Conservation (phyloP, 257 asterid species). For the Fraxinus anomala region DNA sequence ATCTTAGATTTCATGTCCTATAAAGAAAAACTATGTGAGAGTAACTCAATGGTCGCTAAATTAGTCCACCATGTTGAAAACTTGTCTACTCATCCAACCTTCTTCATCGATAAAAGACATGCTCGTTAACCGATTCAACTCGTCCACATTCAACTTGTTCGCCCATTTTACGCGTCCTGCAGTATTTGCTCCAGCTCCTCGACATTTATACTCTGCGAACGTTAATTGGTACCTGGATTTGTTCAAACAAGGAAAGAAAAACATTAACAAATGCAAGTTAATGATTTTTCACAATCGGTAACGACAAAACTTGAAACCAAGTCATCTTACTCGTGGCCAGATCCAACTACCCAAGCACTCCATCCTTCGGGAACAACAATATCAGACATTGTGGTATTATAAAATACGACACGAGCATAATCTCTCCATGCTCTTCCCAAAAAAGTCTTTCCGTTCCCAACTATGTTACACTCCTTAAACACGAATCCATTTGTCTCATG, state of each 20-base stretch:
- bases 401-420: slow-evolving; percentile 66
- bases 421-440: slow-evolving; percentile 74
- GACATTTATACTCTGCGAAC: slow-evolving; percentile 54
- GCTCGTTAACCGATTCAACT: slow-evolving; percentile 34
- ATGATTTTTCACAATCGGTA: neutral
- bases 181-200: slow-evolving; percentile 57
- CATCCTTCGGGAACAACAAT: slow-evolving; percentile 66
- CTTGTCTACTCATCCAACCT: slow-evolving; percentile 51
- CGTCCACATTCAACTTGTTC: slow-evolving; percentile 29
- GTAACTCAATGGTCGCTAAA: neutral
- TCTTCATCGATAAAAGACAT: slow-evolving; percentile 56
- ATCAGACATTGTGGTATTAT: slow-evolving; percentile 40
- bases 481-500: slow-evolving; percentile 43
- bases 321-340: slow-evolving; percentile 50
- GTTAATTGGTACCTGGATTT: slow-evolving; percentile 47
- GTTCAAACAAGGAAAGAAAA: neutral
- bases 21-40: neutral
- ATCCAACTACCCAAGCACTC: slow-evolving; percentile 38
- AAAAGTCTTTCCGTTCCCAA: slow-evolving; percentile 39
- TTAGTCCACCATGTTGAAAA: slow-evolving; percentile 19
- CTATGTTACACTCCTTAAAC: slow-evolving; percentile 39
- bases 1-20: neutral
- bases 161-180: slow-evolving; percentile 61
- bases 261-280: neutral
- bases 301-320: neutral